phyloP scores from a whole-genome alignment of 2,329 filamentous ascomycete species.

The Sporothrix luriei region DNA sequence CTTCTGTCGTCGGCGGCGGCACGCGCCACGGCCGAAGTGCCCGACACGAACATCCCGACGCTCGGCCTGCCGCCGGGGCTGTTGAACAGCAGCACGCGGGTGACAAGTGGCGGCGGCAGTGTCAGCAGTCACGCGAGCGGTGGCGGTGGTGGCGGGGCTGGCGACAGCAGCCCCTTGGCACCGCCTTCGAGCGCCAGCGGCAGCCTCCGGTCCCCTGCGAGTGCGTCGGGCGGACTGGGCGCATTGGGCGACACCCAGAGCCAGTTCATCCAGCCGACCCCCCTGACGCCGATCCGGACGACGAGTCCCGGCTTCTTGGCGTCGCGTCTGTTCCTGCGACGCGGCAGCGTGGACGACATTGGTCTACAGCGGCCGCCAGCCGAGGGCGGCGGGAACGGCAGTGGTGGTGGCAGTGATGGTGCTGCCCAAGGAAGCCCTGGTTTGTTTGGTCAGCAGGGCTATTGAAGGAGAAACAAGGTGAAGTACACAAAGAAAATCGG shows the following conservation, averaged over 20 bases:
- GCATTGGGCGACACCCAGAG: no score
- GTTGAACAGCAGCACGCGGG: constrained; percentile 43
- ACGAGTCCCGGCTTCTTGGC: constrained; percentile 50
- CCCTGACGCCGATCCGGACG: constrained; percentile 40
- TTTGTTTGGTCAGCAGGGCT: neutral
- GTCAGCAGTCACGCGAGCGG: neutral
- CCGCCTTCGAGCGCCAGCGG: constrained; percentile 38
- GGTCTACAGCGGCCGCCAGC: constrained; percentile 6
- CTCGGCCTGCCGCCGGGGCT: constrained; percentile 62
- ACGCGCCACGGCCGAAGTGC: constrained; percentile 47
- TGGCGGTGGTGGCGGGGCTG: neutral
- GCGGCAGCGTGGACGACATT: constrained; percentile 52
- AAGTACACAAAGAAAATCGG: neutral
- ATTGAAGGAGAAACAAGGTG: neutral
- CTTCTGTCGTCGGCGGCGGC: constrained; percentile 41
- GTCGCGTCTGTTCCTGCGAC: constrained; percentile 49
- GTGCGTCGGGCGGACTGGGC: neutral
- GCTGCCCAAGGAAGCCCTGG: constrained; percentile 1
- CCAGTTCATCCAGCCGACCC: constrained; percentile 1
- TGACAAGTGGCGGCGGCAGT: constrained; percentile 38
- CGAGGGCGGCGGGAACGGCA: constrained; percentile 5
- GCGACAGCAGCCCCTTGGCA: constrained; percentile 6
- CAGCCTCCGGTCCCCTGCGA: constrained; percentile 31
- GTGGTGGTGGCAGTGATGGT: neutral
- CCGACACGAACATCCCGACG: constrained; percentile 61